These are phyloP conservation scores for Populus deltoides DNA, from an alignment of 345 rosid genomes.

Conservation along the genomic window DNA sequence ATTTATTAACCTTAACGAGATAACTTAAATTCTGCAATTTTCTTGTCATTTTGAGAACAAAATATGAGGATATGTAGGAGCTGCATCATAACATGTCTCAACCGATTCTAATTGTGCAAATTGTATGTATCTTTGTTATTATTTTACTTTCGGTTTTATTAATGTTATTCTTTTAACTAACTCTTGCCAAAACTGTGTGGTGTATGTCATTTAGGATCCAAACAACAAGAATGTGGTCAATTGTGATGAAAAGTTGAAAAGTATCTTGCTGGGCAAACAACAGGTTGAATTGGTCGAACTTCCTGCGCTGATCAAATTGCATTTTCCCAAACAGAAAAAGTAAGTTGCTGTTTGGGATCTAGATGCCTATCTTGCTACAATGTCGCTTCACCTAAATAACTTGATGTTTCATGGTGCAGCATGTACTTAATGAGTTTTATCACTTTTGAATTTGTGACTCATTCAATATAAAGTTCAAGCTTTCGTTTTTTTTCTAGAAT, in stretches of 20 bases:
- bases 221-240: constrained; percentile 75
- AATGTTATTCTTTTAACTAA: neutral
- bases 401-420: constrained; percentile 8
- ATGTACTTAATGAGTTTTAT: neutral
- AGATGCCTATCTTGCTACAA: neutral
- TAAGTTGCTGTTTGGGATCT: constrained; percentile 25
- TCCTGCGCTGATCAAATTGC: constrained; percentile 74
- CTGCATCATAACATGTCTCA: too few species aligned
- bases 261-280: constrained; percentile 67
- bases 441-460: neutral
- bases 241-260: constrained; percentile 72
- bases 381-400: neutral
- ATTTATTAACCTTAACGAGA: neutral
- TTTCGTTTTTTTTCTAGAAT: neutral
- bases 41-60: neutral
- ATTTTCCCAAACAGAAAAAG: constrained; percentile 69
- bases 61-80: neutral
- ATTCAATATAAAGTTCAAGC: neutral
- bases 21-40: neutral
- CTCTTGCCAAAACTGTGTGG: neutral
- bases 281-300: constrained; percentile 81
- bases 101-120: too few species aligned
- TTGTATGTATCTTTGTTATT: too few species aligned
- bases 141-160: too few species aligned
- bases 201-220: constrained; percentile 50